Percentiles rank a stretch among this genome's conserved stretches.
These are phyloP conservation scores for Phtheirospermum japonicum DNA, from an alignment of 257 asterid genomes.

Conservation along the genomic window DNA sequence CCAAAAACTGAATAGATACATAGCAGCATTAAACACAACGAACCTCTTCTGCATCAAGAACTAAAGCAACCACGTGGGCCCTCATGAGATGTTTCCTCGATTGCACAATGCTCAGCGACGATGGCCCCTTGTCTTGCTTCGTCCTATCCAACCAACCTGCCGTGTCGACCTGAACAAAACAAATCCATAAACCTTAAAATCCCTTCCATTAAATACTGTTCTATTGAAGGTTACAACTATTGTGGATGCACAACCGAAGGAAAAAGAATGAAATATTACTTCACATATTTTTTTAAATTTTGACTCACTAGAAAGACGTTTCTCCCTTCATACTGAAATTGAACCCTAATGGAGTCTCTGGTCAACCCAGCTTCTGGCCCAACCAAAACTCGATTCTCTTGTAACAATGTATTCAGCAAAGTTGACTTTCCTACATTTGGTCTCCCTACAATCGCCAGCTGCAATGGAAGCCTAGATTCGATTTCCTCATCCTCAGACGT, in stretches of 20 bases:
- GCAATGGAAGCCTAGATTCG: constrained; percentile 74
- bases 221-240: background rate
- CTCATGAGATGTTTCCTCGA: constrained; percentile 96
- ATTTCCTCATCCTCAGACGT: constrained; percentile 41
- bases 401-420: constrained; percentile 81
- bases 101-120: constrained; percentile 89
- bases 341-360: constrained; percentile 88
- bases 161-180: constrained; percentile 74
- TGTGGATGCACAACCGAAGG: background rate
- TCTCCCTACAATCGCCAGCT: constrained; percentile 93
- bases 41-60: constrained; percentile 96
- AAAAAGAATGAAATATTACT: background rate
- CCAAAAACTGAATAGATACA: constrained; percentile 2
- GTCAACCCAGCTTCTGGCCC: constrained; percentile 99
- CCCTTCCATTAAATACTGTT: background rate
- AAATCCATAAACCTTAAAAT: constrained; percentile 6
- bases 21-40: constrained; percentile 24
- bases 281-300: background rate
- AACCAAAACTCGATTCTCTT: constrained; percentile 91
- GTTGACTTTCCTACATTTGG: constrained; percentile 99
- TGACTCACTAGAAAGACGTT: constrained; percentile 57
- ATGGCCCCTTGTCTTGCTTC: constrained; percentile 88
- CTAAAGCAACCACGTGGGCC: constrained; percentile 92
- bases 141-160: constrained; percentile 99
- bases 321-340: constrained; percentile 86